These are phyloP conservation scores for Heliosperma pusillum DNA, from an alignment of 148 eudicot genomes.

Conservation along the genomic window DNA sequence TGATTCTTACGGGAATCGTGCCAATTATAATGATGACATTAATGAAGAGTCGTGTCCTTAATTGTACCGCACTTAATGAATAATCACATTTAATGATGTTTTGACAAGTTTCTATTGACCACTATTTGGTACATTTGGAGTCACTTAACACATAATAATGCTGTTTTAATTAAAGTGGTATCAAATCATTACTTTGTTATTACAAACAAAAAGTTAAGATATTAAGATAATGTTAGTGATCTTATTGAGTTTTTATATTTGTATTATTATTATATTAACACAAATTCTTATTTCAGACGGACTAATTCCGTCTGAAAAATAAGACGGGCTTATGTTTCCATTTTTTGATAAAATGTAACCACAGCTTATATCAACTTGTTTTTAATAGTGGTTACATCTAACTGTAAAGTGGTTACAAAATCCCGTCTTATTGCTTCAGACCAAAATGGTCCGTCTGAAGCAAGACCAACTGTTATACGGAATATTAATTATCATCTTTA, in stretches of 20 bases:
- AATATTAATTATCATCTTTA: too few relatives aligned
- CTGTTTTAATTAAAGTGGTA: background rate
- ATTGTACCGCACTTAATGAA: slow-evolving; percentile 15
- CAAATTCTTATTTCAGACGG: too few relatives aligned
- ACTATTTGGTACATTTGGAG: slow-evolving; percentile 1
- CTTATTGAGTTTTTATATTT: background rate
- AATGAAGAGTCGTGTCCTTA: slow-evolving; percentile 6
- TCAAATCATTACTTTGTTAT: slow-evolving; percentile 22
- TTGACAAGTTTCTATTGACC: slow-evolving; percentile 7
- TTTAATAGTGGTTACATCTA: too few relatives aligned
- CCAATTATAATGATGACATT: slow-evolving; percentile 20
- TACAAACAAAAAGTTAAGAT: slow-evolving; percentile 18
- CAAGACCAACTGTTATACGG: too few relatives aligned
- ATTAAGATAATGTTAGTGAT: background rate
- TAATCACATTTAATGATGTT: background rate
- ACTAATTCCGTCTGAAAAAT: too few relatives aligned
- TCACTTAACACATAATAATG: background rate
- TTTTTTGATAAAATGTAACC: too few relatives aligned
- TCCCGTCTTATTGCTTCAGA: too few relatives aligned
- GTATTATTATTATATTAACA: background rate
- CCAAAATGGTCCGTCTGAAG: too few relatives aligned
- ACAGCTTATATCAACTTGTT: too few relatives aligned
- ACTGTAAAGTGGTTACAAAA: too few relatives aligned
- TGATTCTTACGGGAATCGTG: slow-evolving; percentile 9
- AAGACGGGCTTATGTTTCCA: too few relatives aligned